phyloP scores from a whole-genome alignment of 2,329 filamentous ascomycete genomes.

The Gnomoniopsis sp. region DNA sequence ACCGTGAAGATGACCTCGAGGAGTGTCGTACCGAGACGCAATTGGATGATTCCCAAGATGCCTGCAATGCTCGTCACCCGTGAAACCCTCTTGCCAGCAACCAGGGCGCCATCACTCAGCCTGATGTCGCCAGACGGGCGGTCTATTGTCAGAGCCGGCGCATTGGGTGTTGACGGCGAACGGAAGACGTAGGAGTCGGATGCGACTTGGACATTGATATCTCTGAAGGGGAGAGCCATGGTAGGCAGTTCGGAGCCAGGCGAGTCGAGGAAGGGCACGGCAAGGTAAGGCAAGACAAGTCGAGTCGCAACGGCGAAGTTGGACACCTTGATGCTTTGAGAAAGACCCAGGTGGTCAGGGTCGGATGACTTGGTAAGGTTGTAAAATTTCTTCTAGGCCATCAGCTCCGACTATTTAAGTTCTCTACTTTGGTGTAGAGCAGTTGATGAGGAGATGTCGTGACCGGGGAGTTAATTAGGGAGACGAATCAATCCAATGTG shows the following conservation, averaged over 20 bases:
- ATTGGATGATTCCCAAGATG: slow-evolving; percentile 88
- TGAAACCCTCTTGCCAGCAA: slow-evolving; percentile 67
- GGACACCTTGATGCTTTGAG: background rate
- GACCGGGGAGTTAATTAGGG: background rate
- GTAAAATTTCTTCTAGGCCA: background rate
- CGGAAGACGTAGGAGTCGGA: slow-evolving; percentile 93
- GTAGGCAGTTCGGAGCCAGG: slow-evolving; percentile 15
- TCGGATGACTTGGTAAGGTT: background rate
- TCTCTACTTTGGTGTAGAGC: background rate
- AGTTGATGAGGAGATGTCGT: background rate
- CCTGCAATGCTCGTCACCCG: slow-evolving; percentile 89
- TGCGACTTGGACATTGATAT: slow-evolving; percentile 95
- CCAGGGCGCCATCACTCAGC: slow-evolving; percentile 73
- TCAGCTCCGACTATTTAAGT: background rate
- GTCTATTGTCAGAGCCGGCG: slow-evolving; percentile 84
- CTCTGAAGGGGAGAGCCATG: slow-evolving; percentile 70
- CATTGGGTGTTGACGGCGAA: slow-evolving; percentile 87
- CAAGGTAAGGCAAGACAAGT: background rate
- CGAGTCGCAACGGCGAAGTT: slow-evolving; percentile 3
- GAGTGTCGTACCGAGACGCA: slow-evolving; percentile 72
- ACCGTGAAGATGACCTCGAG: background rate
- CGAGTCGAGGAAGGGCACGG: background rate
- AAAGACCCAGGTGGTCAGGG: background rate
- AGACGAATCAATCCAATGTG: background rate
- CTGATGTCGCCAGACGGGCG: slow-evolving; percentile 88